phyloP scores from a whole-genome alignment of 139 green algal genomes.

The Chlorella sp. region DNA sequence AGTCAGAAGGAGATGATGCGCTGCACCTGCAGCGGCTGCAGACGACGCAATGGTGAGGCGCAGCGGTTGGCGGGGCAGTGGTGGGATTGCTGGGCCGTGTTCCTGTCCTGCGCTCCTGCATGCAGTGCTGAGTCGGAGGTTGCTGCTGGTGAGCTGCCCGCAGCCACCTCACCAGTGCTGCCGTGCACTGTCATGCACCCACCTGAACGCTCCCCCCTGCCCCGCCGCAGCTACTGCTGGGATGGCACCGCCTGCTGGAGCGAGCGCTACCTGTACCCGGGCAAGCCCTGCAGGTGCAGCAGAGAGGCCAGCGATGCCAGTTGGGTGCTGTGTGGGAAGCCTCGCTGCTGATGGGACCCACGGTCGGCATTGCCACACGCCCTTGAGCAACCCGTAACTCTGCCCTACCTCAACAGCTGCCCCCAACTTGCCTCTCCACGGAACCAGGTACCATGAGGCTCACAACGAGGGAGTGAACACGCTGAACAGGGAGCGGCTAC shows the following conservation, averaged over 20 bases:
- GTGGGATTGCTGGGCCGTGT: too few relatives aligned
- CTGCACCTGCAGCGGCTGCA: conserved; percentile 1
- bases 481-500: conserved; percentile 27
- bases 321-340: neutral
- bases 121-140: too few relatives aligned
- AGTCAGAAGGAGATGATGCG: neutral
- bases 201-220: too few relatives aligned
- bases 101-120: too few relatives aligned
- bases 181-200: neutral
- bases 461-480: conserved; percentile 14
- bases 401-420: too few relatives aligned
- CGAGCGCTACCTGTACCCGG: conserved; percentile 24
- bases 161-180: neutral
- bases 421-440: too few relatives aligned
- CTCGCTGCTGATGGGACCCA: too few relatives aligned
- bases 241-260: conserved; percentile 42
- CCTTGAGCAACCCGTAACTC: too few relatives aligned
- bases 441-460: neutral
- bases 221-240: conserved; percentile 27
- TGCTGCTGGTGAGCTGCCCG: too few relatives aligned
- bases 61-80: too few relatives aligned
- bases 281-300: conserved; percentile 36
- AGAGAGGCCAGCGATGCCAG: neutral
- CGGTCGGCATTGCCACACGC: too few relatives aligned
- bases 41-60: neutral